Base-by-base conservation (phyloP, 306 rosid species). In the Canavalia gladiata region DNA sequence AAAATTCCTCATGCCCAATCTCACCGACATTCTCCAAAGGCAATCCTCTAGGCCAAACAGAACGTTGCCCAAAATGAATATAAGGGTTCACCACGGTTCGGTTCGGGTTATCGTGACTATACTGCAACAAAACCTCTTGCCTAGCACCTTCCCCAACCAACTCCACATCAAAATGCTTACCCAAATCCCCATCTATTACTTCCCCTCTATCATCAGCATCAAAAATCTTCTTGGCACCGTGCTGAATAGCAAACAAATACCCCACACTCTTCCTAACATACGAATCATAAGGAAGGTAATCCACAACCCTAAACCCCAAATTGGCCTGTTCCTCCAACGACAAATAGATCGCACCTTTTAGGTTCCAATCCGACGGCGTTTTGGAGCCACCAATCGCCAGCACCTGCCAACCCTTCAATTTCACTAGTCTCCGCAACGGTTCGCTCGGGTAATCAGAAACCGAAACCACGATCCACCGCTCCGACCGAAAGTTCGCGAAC, bases 161-260 rank as follows among this genome's bases (percentile, higher is more conserved):
- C 47, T 95, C 97, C 51, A 93, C 82, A 86, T 96, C 98, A 72
- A 96, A 93, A 86, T 92, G 98, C 70, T 89, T 96, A 18, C 99
- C 97, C 79, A 96, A 83, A 90, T 96, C 97, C 63, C 88, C 90
- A 79, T 84, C 94, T 59, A 93, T 92, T 25, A 95, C 97, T 11
- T 95, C 99, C 51, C 94, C 98, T 11, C 98, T 91, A 87, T 95
- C 97, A 56, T 95, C 99, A n/a, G 92, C 90, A 79, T 96, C 99
- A 56, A 87, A 96, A 66, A 96, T 90, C 87, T 89, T 96, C 89
- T 89, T 90, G 45, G 97, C 99, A 4, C 99, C 99, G 12, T 93
- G 99, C 68, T 93, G 99, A 76, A 93, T 92, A 0, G 99, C 99
- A 77, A 92, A 96, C 87, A 96, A 88, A 76, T 92, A 96, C 30